These are phyloP conservation scores for Vigna angularis DNA, from an alignment of 306 rosid species.

Conservation along the genomic window DNA sequence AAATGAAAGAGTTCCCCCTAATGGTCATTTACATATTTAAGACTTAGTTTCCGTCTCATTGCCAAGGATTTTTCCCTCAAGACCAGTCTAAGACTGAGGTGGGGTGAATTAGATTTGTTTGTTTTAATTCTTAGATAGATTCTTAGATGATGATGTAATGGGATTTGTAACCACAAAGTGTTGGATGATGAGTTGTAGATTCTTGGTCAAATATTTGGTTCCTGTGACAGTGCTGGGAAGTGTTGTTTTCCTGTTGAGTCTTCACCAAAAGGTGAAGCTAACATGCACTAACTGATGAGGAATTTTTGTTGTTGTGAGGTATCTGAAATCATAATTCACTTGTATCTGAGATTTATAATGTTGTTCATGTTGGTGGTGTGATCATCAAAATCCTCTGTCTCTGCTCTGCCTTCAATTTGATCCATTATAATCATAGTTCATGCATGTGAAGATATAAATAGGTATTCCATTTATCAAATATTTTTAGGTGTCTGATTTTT, in stretches of 20 bases:
- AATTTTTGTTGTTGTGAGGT: constrained; percentile 40
- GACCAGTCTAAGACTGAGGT: constrained; percentile 33
- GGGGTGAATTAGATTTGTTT: constrained; percentile 31
- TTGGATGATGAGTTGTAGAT: background rate
- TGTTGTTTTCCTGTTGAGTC: constrained; percentile 18
- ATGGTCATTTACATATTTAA: constrained; percentile 16
- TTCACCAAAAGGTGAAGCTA: constrained; percentile 36
- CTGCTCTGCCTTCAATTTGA: no score
- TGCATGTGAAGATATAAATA: background rate
- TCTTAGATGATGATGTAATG: constrained; percentile 33
- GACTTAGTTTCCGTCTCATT: constrained; percentile 32
- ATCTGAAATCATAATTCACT: constrained; percentile 34
- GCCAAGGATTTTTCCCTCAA: constrained; percentile 25
- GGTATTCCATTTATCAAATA: background rate
- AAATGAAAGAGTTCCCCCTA: constrained; percentile 18
- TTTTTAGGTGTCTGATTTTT: no score
- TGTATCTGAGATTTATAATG: constrained; percentile 40
- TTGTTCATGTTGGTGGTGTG: constrained; percentile 21
- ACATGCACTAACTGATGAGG: constrained; percentile 34
- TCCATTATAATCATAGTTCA: background rate
- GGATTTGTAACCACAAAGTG: constrained; percentile 15
- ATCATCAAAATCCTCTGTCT: background rate
- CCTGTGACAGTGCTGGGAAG: constrained; percentile 1
- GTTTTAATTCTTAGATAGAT: constrained; percentile 37
- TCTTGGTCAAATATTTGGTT: background rate